These are phyloP conservation scores for Epichloe coenophiala DNA, from an alignment of 2,329 filamentous ascomycete genomes.

Conservation along the genomic window DNA sequence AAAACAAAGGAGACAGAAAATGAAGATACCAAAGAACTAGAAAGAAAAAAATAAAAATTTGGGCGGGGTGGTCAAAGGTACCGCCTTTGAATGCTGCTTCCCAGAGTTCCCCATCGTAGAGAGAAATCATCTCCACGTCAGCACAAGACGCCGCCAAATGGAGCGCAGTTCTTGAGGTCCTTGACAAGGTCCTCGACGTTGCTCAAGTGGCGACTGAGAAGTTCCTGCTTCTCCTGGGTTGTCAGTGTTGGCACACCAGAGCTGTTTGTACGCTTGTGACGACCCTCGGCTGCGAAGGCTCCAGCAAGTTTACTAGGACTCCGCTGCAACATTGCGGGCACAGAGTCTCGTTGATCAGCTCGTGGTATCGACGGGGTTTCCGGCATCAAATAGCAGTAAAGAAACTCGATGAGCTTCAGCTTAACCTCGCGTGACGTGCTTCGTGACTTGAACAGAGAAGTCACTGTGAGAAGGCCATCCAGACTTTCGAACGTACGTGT, in stretches of 20 bases:
- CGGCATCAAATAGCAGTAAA: conserved; percentile 98
- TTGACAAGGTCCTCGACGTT: conserved; percentile 77
- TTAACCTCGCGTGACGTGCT: conserved; percentile 80
- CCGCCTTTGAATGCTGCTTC: too few species aligned
- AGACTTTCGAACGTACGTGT: conserved; percentile 85
- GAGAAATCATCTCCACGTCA: conserved; percentile 11
- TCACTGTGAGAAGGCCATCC: conserved; percentile 83
- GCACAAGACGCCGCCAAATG: conserved; percentile 51
- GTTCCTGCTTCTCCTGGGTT: conserved; percentile 68
- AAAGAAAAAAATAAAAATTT: neutral
- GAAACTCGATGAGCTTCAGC: conserved; percentile 88
- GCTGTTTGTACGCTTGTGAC: conserved; percentile 20
- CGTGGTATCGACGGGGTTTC: conserved; percentile 52
- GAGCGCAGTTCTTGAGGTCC: conserved; percentile 66
- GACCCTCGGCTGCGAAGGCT: conserved; percentile 31
- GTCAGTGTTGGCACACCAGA: conserved; percentile 37
- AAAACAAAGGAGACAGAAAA: neutral
- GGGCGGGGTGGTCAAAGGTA: neutral
- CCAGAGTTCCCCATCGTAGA: neutral
- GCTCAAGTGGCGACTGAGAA: conserved; percentile 64
- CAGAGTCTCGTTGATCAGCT: conserved; percentile 29
- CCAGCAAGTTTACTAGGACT: conserved; percentile 55
- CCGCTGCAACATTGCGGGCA: conserved; percentile 44
- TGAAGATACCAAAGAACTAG: neutral
- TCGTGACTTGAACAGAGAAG: conserved; percentile 82